Conservation (phyloP, 305 asterid genomes). For the Fraxinus greggii region DNA sequence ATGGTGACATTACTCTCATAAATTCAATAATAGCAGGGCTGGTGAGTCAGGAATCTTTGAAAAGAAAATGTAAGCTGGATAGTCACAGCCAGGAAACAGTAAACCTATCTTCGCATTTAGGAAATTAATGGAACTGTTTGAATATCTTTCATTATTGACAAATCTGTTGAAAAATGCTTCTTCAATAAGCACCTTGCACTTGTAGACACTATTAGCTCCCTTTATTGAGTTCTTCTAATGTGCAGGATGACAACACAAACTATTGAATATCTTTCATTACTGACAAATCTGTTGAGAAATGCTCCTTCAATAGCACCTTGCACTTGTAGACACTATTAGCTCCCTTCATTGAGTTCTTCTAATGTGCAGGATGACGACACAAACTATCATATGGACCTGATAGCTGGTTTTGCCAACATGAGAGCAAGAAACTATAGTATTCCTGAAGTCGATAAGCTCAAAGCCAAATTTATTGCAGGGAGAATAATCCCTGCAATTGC, state of each 20-base stretch:
- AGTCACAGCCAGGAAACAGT: neutral
- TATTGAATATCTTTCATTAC: constrained; percentile 11
- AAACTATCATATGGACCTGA: constrained; percentile 57
- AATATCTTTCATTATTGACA: neutral
- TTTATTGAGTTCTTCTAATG: constrained; percentile 18
- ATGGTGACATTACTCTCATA: neutral
- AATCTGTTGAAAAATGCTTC: neutral
- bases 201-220: neutral
- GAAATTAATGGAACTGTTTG: neutral
- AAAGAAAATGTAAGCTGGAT: neutral
- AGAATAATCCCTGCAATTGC: constrained; percentile 63
- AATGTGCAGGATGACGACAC: constrained; percentile 51
- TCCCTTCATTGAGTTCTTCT: constrained; percentile 15
- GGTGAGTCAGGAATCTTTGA: neutral
- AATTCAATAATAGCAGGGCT: neutral
- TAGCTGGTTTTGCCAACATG: constrained; percentile 60
- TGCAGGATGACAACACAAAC: constrained; percentile 58
- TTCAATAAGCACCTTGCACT: neutral
- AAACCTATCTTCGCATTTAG: neutral
- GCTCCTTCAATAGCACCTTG: neutral
- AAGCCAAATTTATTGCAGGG: constrained; percentile 59
- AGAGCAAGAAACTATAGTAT: constrained; percentile 59
- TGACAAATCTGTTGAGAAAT: neutral
- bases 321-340: neutral
- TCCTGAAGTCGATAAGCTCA: constrained; percentile 58